Conservation (phyloP, 2,329 filamentous ascomycete species). For the Hansfordia pulvinata region DNA sequence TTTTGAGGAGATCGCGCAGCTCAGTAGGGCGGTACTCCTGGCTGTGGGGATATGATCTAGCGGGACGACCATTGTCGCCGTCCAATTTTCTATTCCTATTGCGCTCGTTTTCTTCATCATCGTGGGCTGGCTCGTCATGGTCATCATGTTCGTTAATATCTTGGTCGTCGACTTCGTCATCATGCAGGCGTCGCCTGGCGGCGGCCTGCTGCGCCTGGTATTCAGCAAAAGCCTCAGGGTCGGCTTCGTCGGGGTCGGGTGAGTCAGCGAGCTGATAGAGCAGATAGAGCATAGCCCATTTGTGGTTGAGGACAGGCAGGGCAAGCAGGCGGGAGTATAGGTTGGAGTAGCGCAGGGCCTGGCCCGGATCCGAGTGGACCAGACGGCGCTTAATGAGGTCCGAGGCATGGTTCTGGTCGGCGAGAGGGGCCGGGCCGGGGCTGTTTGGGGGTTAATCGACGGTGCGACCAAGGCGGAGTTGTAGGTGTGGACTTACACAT, state of each 20-base stretch:
- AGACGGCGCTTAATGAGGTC: constrained; percentile 86
- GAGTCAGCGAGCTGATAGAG: constrained; percentile 72
- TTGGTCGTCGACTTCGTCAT: too few relatives aligned
- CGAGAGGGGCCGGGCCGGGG: constrained; percentile 37
- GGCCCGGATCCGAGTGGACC: constrained; percentile 61
- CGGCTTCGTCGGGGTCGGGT: constrained; percentile 37
- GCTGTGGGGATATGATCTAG: constrained; percentile 6
- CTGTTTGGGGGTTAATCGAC: too few relatives aligned
- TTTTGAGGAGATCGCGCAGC: constrained; percentile 11
- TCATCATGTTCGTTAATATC: too few relatives aligned
- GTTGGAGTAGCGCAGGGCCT: constrained; percentile 77
- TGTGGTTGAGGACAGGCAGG: constrained; percentile 85
- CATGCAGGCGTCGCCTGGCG: constrained; percentile 5
- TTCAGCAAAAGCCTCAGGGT: constrained; percentile 16
- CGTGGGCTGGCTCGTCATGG: too few relatives aligned
- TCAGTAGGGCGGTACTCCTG: constrained; percentile 14
- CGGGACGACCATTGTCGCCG: constrained; percentile 6
- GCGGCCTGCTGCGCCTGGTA: constrained; percentile 14
- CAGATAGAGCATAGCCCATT: constrained; percentile 93
- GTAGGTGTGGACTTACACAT: constrained; percentile 3
- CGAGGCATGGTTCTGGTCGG: constrained; percentile 80
- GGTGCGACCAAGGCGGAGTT: too few relatives aligned
- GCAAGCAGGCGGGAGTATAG: constrained; percentile 79
- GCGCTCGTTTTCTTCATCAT: not conserved
- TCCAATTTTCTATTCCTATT: constrained; percentile 8